Base-by-base conservation (phyloP, 805 yeast species). In the Priceomyces haplophilus region DNA sequence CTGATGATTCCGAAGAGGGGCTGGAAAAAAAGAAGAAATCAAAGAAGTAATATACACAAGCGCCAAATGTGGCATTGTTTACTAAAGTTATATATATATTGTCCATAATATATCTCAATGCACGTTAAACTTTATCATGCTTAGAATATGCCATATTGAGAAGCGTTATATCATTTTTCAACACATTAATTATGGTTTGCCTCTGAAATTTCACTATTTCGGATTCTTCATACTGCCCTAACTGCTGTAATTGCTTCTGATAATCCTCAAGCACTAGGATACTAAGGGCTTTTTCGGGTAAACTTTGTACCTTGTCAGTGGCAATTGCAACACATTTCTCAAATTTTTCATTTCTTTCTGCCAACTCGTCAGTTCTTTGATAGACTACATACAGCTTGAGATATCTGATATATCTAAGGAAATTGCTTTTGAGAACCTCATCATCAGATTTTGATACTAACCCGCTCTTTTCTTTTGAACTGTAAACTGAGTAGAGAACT, bases 21-120 rank as follows among this genome's bases (percentile, higher is more conserved):
- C 57, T 64, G 46, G 63, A 72, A 38, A 73, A 75, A 59, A 73
- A 72, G 67, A 76, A 78, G 69, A 73, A 79, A 64, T 59, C 70
- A 34, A 66, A 67, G 58, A 66, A 68, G 59, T 58, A 55, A 52
- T n/a, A n/a, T n/a, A 41, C 11, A 25, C 19, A 36, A 17, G 5
- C 12, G 8, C 24, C 24, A 21, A 21, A 8, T 21, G 15, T 12
- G 15, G 5, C 31, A 12, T 27, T 27, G 31, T 27, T 27, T 27
- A 27, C n/a, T 27, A 27, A 34, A 27, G 31, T 27, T 27, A 27
- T 27, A 10, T 27, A 27, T 27, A 10, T 27, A 27, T 27, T 27
- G 31, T 5, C 31, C 31, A 21, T 27, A 12, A 10, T 27, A 27
- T 27, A 27, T 27, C n/a, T 27, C n/a, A 27, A 27, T 27, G 31